Percentiles rank a stretch among this genome's conserved stretches.
Conservation (phyloP, 129 eudicot species). For the Tanacetum coccineum region DNA sequence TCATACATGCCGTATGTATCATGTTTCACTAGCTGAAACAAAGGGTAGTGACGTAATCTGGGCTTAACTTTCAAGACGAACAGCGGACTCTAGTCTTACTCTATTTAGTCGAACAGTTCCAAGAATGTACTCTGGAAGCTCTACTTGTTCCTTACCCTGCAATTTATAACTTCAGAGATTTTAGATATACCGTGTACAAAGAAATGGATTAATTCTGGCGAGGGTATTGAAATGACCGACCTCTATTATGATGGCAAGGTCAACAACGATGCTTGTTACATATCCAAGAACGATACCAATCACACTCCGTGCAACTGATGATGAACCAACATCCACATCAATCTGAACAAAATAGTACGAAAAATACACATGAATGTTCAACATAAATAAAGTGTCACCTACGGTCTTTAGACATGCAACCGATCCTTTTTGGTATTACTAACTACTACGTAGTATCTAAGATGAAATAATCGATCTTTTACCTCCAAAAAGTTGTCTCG, state of each 20-base stretch:
- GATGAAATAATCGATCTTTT: not conserved
- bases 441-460: not conserved
- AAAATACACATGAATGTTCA: not conserved
- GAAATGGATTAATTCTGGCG: too few species aligned
- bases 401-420: not conserved
- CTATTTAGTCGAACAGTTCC: not conserved
- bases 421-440: not conserved
- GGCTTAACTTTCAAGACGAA: too few species aligned
- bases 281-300: slow-evolving; percentile 96
- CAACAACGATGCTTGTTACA: slow-evolving; percentile 93
- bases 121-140: not conserved
- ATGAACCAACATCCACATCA: slow-evolving; percentile 98
- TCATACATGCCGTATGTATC: not conserved
- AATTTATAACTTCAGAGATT: too few species aligned
- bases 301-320: slow-evolving; percentile 91
- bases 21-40: not conserved
- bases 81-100: too few species aligned
- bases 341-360: slow-evolving; percentile 48
- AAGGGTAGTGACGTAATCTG: not conserved
- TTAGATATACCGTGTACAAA: too few species aligned
- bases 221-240: slow-evolving; percentile 26
- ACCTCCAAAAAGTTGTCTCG: slow-evolving; percentile 97
- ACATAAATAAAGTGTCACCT: slow-evolving; percentile 1
- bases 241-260: slow-evolving; percentile 92
- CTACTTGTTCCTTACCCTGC: not conserved